Base-by-base conservation (phyloP, 108 stramenopile genomes). In the Discostella stelligeroides region DNA sequence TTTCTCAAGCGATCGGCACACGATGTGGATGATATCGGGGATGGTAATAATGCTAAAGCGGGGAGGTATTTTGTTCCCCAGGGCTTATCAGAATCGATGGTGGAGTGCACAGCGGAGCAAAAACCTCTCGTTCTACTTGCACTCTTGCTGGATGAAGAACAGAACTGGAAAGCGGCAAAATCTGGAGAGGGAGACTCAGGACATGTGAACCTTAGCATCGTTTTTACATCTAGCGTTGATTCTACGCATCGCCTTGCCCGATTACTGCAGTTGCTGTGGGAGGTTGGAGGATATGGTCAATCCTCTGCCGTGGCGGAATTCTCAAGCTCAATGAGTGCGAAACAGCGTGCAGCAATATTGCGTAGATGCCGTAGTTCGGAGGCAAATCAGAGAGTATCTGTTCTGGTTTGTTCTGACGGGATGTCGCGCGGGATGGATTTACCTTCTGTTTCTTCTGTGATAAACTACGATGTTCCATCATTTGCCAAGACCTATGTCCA, bases 201-300 rank as follows among this genome's bases (percentile, higher is more conserved):
- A 2, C 30, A 24, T 25, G 38, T 48, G 14, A 66, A 69, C 18
- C 75, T 92, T 8, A 73, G 88, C 60, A 84, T 97, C 45, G 92
- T 98, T 2, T 97, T 98, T 66, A 94, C 97, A 40, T 90, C 93
- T n/a, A 97, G 96, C 63, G 68, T 98, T 25, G 95, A 97, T 72
- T 94, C 96, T 17, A 96, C 96, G 12, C 97, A 96, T 81, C 83
- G 96, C 28, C 81, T 97, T 25, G 80, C 91, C 7, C 91, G 96
- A 27, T 82, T 97, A 42, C 80, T 98, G 48, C 94, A 95, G 66
- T 71, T 97, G 28, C 73, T 93, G 30, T 91, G 86, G 89, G 61
- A 63, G 38, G 75, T 82, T 0, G 81, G 77, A 8, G 87, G 86
- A 27, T 63, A 49, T 66, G 86, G 81, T n/a, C 29, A 58, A 10